phyloP scores from a whole-genome alignment of 805 yeast genomes.

The Cyberlindnera euphorbiiphila region DNA sequence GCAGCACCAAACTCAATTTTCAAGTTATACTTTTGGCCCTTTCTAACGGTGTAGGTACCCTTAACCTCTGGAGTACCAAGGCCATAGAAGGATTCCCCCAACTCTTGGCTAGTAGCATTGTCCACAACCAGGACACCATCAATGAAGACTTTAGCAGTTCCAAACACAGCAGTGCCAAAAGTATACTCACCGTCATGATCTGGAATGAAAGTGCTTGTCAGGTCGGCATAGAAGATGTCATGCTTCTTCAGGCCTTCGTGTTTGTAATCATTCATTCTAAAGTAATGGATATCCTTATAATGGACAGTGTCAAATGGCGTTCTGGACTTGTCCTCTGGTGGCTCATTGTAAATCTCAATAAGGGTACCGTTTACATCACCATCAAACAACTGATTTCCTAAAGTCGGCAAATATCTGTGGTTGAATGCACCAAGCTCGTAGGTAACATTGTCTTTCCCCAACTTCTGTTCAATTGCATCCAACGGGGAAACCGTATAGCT shows the following conservation, averaged over 20 bases:
- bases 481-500: conserved; percentile 46
- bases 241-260: conserved; percentile 21
- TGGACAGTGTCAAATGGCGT: conserved; percentile 28
- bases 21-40: conserved; percentile 41
- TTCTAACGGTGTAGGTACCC: conserved; percentile 33
- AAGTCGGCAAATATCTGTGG: conserved; percentile 31
- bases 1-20: conserved; percentile 49
- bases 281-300: conserved; percentile 17
- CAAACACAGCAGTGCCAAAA: conserved; percentile 50
- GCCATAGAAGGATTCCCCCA: conserved; percentile 51
- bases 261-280: conserved; percentile 27
- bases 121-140: conserved; percentile 49
- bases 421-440: conserved; percentile 35
- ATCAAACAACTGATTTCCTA: conserved; percentile 22
- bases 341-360: conserved; percentile 25
- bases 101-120: conserved; percentile 46
- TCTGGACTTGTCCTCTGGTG: conserved; percentile 20
- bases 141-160: conserved; percentile 51
- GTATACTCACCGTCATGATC: conserved; percentile 43
- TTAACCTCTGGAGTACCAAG: conserved; percentile 47
- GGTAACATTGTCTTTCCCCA: conserved; percentile 20
- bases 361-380: conserved; percentile 23
- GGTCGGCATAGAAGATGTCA: conserved; percentile 38
- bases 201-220: conserved; percentile 42
- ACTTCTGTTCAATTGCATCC: conserved; percentile 37